A percentile compares a stretch with the other conserved stretches of the same genome.
These are phyloP conservation scores for Penicillium arizonense DNA, from an alignment of 495 filamentous ascomycete genomes.

Conservation along the genomic window DNA sequence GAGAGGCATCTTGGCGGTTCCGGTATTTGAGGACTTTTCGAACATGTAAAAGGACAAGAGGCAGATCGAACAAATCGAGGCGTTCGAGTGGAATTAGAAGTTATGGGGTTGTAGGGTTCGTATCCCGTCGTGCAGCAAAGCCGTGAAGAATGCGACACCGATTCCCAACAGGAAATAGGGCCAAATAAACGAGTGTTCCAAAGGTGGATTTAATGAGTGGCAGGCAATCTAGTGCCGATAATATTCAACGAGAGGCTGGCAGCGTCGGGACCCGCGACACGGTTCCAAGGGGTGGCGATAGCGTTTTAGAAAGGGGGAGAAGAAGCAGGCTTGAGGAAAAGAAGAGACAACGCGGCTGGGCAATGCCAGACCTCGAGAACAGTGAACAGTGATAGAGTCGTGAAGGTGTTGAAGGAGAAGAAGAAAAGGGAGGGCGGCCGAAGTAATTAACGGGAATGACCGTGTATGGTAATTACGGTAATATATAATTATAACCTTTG, in stretches of 20 bases:
- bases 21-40: conserved; percentile 31
- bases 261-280: conserved; percentile 40
- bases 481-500: background rate
- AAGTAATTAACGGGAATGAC: conserved; percentile 10
- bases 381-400: conserved; percentile 12
- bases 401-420: conserved; percentile 10
- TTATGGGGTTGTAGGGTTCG: conserved; percentile 13
- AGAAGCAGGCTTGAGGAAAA: conserved; percentile 1
- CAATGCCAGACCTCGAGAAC: conserved; percentile 19
- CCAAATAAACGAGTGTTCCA: conserved; percentile 8
- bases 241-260: conserved; percentile 32
- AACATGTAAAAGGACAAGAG: conserved; percentile 34
- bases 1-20: conserved; percentile 39
- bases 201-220: conserved; percentile 19
- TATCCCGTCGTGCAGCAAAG: conserved; percentile 16
- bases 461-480: conserved; percentile 19
- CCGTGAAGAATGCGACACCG: conserved; percentile 2
- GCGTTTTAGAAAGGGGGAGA: conserved; percentile 2
- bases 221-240: conserved; percentile 29
- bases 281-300: conserved; percentile 15
- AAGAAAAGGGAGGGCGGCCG: conserved; percentile 17
- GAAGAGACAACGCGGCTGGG: conserved; percentile 26
- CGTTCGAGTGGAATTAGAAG: background rate
- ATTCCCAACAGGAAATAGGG: background rate
- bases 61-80: background rate